A percentile compares a stretch with the other conserved stretches of the same genome.
These are phyloP conservation scores for Cyclospora cayetanensis DNA, from an alignment of 169 alveolate species.

Conservation along the genomic window DNA sequence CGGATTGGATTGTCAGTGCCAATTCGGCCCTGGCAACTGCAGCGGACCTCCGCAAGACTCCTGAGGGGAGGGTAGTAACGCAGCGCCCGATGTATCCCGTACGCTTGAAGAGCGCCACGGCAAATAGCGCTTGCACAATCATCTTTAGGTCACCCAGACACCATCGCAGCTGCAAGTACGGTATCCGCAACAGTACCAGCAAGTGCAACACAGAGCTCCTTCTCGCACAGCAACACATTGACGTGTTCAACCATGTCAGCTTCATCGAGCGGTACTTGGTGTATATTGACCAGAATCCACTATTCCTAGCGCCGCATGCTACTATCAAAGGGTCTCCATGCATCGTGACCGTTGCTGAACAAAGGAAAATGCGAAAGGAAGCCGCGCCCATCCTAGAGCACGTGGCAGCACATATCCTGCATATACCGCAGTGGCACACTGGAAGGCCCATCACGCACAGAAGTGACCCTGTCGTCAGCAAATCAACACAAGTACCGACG, in stretches of 20 bases:
- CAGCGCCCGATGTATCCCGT: constrained; percentile 41
- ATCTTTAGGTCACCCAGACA: neutral
- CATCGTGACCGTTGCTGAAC: neutral
- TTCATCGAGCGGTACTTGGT: neutral
- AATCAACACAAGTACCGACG: no score
- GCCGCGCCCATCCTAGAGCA: constrained; percentile 25
- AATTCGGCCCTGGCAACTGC: constrained; percentile 1
- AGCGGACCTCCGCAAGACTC: neutral
- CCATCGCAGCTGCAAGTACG: neutral
- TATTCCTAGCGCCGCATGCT: constrained; percentile 14
- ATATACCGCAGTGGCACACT: neutral
- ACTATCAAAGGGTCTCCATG: neutral
- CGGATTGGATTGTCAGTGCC: constrained; percentile 24
- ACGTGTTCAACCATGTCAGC: neutral
- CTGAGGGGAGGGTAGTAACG: neutral
- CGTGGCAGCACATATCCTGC: neutral
- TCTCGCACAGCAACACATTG: neutral
- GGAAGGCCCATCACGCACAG: neutral
- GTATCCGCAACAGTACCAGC: neutral
- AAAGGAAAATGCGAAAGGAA: neutral
- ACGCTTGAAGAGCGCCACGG: neutral
- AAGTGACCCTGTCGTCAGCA: neutral
- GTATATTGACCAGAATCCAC: constrained; percentile 1
- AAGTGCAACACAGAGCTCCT: neutral
- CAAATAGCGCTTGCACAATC: neutral